Conservation (phyloP, 1,284 basidiomycete genomes). For the Schizopora paradoxa region DNA sequence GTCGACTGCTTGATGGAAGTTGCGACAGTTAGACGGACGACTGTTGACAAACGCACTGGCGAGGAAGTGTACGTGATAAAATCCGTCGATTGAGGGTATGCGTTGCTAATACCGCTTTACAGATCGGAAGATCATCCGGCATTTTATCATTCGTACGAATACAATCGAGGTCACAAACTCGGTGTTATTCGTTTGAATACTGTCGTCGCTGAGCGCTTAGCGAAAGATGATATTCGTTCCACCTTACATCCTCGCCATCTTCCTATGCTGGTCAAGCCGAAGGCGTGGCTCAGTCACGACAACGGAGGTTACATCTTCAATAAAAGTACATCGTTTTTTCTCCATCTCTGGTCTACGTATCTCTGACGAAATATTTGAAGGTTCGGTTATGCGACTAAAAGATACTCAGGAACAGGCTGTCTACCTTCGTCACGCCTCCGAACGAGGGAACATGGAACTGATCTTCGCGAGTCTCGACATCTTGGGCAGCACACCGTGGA, state of each 20-base stretch:
- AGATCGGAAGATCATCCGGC: slow-evolving; percentile 85
- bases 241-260: slow-evolving; percentile 90
- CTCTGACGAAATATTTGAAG: slow-evolving; percentile 39
- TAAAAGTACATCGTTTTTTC: slow-evolving; percentile 44
- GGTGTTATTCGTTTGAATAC: slow-evolving; percentile 90
- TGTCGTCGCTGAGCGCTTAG: slow-evolving; percentile 72
- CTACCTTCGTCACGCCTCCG: slow-evolving; percentile 77
- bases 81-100: background rate
- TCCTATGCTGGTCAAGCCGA: slow-evolving; percentile 92
- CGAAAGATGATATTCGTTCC: slow-evolving; percentile 71
- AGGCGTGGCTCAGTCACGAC: slow-evolving; percentile 78
- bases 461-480: slow-evolving; percentile 90
- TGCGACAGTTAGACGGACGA: slow-evolving; percentile 71
- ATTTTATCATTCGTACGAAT: slow-evolving; percentile 92
- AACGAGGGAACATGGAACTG: slow-evolving; percentile 74
- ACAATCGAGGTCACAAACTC: slow-evolving; percentile 85
- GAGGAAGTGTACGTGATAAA: slow-evolving; percentile 46
- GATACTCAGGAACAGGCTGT: slow-evolving; percentile 83
- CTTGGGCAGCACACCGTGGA: slow-evolving; percentile 88
- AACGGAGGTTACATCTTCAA: slow-evolving; percentile 85
- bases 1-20: slow-evolving; percentile 82
- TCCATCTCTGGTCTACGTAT: slow-evolving; percentile 9
- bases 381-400: slow-evolving; percentile 87
- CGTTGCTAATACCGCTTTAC: slow-evolving; percentile 8
- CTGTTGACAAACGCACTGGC: slow-evolving; percentile 49